These are phyloP conservation scores for Backusella parvicylindrica DNA, from an alignment of 192 early-diverging fungal species.

Conservation along the genomic window DNA sequence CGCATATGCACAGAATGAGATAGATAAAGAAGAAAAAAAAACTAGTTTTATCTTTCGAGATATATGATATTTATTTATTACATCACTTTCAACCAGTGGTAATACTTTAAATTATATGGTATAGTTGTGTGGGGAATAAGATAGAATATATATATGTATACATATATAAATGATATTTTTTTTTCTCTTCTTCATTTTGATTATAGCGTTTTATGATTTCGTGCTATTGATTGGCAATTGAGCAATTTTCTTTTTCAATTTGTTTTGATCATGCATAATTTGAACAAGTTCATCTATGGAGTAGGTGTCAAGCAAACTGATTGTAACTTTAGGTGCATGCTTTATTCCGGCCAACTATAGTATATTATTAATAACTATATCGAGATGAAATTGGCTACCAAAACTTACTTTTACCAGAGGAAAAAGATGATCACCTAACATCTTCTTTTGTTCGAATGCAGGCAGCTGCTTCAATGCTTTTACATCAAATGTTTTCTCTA, in stretches of 20 bases:
- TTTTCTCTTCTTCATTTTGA: no score
- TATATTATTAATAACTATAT: neutral
- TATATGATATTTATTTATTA: no score
- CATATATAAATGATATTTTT: no score
- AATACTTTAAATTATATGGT: no score
- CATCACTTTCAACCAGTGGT: no score
- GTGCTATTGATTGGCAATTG: neutral
- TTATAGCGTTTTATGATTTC: no score
- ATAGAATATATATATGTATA: no score
- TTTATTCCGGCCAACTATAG: slow-evolving; percentile 25
- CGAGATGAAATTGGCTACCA: neutral
- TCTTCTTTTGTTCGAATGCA: slow-evolving; percentile 33
- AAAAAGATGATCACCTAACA: slow-evolving; percentile 37
- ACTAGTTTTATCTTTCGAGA: no score
- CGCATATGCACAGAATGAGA: no score
- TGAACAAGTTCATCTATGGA: slow-evolving; percentile 29
- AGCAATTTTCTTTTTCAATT: slow-evolving; percentile 25
- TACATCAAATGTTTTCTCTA: neutral
- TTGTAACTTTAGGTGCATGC: slow-evolving; percentile 36
- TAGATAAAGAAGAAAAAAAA: no score
- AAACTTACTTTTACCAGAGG: slow-evolving; percentile 39
- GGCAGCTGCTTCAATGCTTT: slow-evolving; percentile 17
- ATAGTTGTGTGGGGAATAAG: no score
- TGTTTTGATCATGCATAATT: slow-evolving; percentile 32
- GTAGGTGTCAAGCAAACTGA: slow-evolving; percentile 34